phyloP scores from a whole-genome alignment of 768 basidiomycete genomes.

The Xerocomus spinulosus region DNA sequence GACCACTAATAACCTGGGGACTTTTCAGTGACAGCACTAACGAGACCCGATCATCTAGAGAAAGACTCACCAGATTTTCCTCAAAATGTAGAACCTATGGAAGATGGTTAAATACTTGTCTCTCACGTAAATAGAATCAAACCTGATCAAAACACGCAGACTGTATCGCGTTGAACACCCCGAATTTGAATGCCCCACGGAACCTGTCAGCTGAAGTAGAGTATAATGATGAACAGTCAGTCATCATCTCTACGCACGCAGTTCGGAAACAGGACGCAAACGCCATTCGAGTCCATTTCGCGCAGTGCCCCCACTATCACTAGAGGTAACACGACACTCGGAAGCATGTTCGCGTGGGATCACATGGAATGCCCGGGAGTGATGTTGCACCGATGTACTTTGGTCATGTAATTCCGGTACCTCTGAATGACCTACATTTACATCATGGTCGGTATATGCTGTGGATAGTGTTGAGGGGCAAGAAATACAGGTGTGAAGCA shows the following conservation, averaged over 20 bases:
- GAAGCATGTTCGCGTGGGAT: neutral
- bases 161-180: conserved; percentile 89
- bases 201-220: conserved; percentile 66
- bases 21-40: conserved; percentile 7
- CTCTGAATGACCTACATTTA: neutral
- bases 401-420: neutral
- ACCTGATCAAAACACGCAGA: conserved; percentile 78
- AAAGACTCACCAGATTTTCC: conserved; percentile 55
- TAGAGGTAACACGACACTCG: neutral
- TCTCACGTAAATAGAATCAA: conserved; percentile 5
- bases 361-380: neutral
- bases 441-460: conserved; percentile 6
- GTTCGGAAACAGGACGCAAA: conserved; percentile 65
- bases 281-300: conserved; percentile 43
- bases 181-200: conserved; percentile 79
- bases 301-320: conserved; percentile 18
- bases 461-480: too few species aligned
- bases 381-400: neutral
- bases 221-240: conserved; percentile 2
- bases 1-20: conserved; percentile 68
- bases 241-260: conserved; percentile 45
- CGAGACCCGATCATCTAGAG: neutral
- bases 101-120: neutral
- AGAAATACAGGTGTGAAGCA: neutral
- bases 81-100: conserved; percentile 52